These are phyloP conservation scores for Lentinula aciculospora DNA, from an alignment of 768 basidiomycete genomes.

Conservation along the genomic window DNA sequence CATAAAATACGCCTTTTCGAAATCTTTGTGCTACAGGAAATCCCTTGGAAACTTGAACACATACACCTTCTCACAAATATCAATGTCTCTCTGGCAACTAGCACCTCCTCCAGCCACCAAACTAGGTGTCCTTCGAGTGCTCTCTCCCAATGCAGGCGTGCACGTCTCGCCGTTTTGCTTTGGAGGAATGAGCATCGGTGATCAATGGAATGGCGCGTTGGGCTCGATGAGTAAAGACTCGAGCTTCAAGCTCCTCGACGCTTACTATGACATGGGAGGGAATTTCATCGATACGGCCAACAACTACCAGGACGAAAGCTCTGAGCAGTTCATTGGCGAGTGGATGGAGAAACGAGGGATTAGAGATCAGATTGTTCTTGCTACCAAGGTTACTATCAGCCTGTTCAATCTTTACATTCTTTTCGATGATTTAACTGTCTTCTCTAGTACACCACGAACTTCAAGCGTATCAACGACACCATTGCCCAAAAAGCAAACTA, in stretches of 20 bases:
- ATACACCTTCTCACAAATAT: background rate
- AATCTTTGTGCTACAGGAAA: no score
- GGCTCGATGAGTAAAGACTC: slow-evolving; percentile 35
- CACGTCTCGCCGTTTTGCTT: slow-evolving; percentile 37
- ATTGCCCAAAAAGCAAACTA: slow-evolving; percentile 16
- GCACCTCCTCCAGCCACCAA: slow-evolving; percentile 21
- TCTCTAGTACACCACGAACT: slow-evolving; percentile 18
- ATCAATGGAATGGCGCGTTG: slow-evolving; percentile 23
- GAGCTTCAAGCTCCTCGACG: slow-evolving; percentile 41
- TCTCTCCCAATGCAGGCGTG: slow-evolving; percentile 31
- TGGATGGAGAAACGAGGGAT: slow-evolving; percentile 42
- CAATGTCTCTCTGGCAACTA: background rate
- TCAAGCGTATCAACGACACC: slow-evolving; percentile 8
- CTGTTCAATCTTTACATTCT: background rate
- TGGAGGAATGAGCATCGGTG: slow-evolving; percentile 39
- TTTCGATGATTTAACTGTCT: background rate
- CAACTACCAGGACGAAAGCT: slow-evolving; percentile 48
- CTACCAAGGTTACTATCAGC: background rate
- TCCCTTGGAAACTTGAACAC: no score
- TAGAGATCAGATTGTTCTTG: slow-evolving; percentile 25
- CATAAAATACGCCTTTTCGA: no score
- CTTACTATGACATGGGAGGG: slow-evolving; percentile 37
- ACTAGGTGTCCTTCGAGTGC: slow-evolving; percentile 26
- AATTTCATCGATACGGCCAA: slow-evolving; percentile 48
- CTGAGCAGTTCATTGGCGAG: slow-evolving; percentile 48